A percentile compares a stretch with the other conserved stretches of the same genome.
These are phyloP conservation scores for Clavariopsis aquatica DNA, from an alignment of 495 filamentous ascomycete genomes.

Conservation along the genomic window DNA sequence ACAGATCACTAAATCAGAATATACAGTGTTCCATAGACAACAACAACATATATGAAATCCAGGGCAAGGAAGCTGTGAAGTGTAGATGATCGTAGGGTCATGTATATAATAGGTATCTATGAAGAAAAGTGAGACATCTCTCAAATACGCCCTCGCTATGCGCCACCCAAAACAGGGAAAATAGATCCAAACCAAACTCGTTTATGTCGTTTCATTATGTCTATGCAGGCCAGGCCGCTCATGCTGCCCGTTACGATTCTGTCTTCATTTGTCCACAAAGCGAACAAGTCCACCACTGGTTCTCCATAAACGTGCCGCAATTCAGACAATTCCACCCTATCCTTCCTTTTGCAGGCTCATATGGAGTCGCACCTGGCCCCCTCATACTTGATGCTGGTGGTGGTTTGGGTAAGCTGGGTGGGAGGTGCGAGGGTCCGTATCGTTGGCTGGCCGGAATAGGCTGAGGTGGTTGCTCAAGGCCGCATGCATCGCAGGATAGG, in stretches of 20 bases:
- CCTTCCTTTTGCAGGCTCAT: conserved; percentile 28
- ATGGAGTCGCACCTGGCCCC: conserved; percentile 23
- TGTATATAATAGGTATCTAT: too few relatives aligned
- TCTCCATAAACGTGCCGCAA: conserved; percentile 48
- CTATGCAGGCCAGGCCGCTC: not conserved
- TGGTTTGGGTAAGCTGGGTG: conserved; percentile 9
- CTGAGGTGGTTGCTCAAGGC: conserved; percentile 58
- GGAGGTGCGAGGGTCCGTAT: conserved; percentile 21
- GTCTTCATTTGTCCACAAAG: conserved; percentile 47
- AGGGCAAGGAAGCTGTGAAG: too few relatives aligned
- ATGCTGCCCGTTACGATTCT: conserved; percentile 21
- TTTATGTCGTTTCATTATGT: not conserved
- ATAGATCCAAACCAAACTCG: not conserved
- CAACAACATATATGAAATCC: too few relatives aligned
- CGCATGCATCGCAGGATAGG: conserved; percentile 79
- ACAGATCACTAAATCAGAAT: too few relatives aligned
- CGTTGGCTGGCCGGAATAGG: conserved; percentile 30
- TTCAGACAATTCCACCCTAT: conserved; percentile 47
- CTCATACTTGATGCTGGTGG: conserved; percentile 26
- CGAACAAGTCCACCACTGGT: conserved; percentile 49
- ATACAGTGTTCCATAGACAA: too few relatives aligned
- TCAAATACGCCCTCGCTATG: not conserved
- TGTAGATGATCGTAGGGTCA: too few relatives aligned
- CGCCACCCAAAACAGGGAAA: not conserved
- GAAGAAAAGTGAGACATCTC: too few relatives aligned